Evolutionary conservation across 768 basidiomycete species (phyloP).

Genomic region (Tylopilus cervinicoccineus): DNA sequence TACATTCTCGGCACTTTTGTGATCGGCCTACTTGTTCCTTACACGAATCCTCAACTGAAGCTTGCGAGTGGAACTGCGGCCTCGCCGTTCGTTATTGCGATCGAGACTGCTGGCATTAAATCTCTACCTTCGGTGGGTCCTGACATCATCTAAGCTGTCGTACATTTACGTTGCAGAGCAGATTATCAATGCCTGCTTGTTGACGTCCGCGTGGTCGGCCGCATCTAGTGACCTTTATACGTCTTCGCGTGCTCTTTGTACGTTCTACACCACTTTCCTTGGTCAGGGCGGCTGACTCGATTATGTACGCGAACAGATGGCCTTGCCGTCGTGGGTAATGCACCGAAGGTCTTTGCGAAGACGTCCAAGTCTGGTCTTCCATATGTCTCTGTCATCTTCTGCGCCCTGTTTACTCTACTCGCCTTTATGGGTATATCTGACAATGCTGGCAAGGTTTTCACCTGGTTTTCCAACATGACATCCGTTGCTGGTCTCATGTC

Average conservation of each 20-base stretch:
- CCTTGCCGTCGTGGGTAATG: slow-evolving; percentile 74
- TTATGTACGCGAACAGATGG: slow-evolving; percentile 49
- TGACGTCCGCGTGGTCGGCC: slow-evolving; percentile 92
- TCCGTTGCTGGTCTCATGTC: slow-evolving; percentile 66
- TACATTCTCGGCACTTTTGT: slow-evolving; percentile 65
- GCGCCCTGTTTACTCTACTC: slow-evolving; percentile 61
- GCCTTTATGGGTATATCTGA: slow-evolving; percentile 75
- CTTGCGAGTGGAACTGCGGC: slow-evolving; percentile 55
- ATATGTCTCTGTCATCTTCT: slow-evolving; percentile 64
- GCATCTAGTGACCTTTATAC: slow-evolving; percentile 89
- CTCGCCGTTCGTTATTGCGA: slow-evolving; percentile 92
- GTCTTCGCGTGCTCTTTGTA: slow-evolving; percentile 81
- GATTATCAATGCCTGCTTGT: slow-evolving; percentile 78
- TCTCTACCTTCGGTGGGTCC: slow-evolving; percentile 65
- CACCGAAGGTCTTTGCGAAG: slow-evolving; percentile 72
- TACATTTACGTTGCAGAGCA: slow-evolving; percentile 20
- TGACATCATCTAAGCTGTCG: slow-evolving; percentile 13
- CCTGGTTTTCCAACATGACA: slow-evolving; percentile 79
- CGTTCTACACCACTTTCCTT: slow-evolving; percentile 23
- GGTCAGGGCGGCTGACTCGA: background rate
- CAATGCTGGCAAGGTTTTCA: slow-evolving; percentile 71
- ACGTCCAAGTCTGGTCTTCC: slow-evolving; percentile 77
- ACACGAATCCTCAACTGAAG: slow-evolving; percentile 51
- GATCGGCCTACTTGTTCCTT: slow-evolving; percentile 83
- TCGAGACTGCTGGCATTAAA: slow-evolving; percentile 81